Evolutionary conservation across 331 rosid species (phyloP).

Genomic region (Acacia pycnantha): DNA sequence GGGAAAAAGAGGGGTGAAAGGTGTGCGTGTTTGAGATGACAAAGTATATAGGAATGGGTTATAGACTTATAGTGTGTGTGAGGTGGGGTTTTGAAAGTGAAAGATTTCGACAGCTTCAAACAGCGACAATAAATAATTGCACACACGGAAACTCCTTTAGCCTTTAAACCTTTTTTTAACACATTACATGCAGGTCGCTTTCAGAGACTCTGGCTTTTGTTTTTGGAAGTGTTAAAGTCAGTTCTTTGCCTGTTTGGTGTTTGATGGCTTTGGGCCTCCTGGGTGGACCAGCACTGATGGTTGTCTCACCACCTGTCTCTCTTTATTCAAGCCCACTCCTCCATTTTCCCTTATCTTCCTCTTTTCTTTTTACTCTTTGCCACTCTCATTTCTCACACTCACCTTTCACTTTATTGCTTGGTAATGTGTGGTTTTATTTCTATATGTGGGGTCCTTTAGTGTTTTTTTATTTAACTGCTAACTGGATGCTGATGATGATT

Average conservation of each 20-base stretch:
- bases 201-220: constrained; percentile 34
- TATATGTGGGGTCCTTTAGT: constrained; percentile 26
- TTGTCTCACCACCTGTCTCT: constrained; percentile 30
- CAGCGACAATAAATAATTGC: constrained; percentile 34
- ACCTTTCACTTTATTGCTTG: neutral
- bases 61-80: neutral
- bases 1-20: neutral
- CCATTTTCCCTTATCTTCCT: constrained; percentile 11
- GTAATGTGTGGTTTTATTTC: constrained; percentile 30
- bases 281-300: constrained; percentile 26
- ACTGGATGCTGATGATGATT: constrained; percentile 31
- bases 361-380: constrained; percentile 14
- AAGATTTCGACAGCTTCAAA: constrained; percentile 38
- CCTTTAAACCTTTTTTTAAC: constrained; percentile 11
- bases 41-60: constrained; percentile 17
- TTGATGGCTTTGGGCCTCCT: constrained; percentile 29
- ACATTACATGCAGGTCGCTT: constrained; percentile 22
- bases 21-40: constrained; percentile 41
- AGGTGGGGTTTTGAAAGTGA: constrained; percentile 31
- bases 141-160: constrained; percentile 40
- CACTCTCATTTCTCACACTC: neutral
- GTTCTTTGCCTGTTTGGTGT: constrained; percentile 27
- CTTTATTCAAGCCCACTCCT: constrained; percentile 37
- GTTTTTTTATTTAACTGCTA: constrained; percentile 10
- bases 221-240: constrained; percentile 42